Evolutionary conservation across 331 rosid genomes (phyloP), one percentile per base, ranked within the genome.

Genomic region (Spiraea crenata): DNA sequence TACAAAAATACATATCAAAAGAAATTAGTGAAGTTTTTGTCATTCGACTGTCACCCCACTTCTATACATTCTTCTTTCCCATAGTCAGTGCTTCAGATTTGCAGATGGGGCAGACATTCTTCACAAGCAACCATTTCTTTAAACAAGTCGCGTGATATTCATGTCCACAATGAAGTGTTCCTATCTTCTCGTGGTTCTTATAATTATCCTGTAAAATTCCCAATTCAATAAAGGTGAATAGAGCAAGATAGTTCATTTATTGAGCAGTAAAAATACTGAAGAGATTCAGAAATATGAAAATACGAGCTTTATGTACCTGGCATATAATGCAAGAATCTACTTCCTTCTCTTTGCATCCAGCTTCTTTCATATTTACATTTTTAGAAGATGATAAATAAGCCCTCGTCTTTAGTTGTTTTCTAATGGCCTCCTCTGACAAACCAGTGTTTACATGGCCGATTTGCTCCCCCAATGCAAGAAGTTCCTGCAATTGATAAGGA

Each of bases 71-170:
- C 71, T 57, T 81, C 79, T 66, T 67, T 67, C 77, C 82, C 3
- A 81, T 72, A 41, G 51, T 65, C 82, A 89, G 62, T 10, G 99
- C 99, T 81, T 91, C 96, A 5, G 95, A 89, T 75, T 93, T 93
- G 93, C 99, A 93, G 61, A 93, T 69, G 4, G 97, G 97, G 80
- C 97, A 93, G 6, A 85, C 91, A 70, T 93, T 93, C 76, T 91
- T 91, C 20, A 91, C 80, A 39, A 89, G 79, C 85, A 93, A 64
- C 99, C 99, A 93, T 77, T 89, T 85, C 87, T 65, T 87, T 20
- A 93, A 72, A 86, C 99, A 93, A 56, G 76, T 82, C 9, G 79
- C 85, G 79, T 93, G 99, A 40, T 90, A 93, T 39, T 89, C 89
- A 6, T 91, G 97, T 74, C 90, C 95, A 42, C 99, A 93, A 44